Evolutionary conservation across 352 stramenopile species (phyloP).

Genomic region (Globisporangium nunn): DNA sequence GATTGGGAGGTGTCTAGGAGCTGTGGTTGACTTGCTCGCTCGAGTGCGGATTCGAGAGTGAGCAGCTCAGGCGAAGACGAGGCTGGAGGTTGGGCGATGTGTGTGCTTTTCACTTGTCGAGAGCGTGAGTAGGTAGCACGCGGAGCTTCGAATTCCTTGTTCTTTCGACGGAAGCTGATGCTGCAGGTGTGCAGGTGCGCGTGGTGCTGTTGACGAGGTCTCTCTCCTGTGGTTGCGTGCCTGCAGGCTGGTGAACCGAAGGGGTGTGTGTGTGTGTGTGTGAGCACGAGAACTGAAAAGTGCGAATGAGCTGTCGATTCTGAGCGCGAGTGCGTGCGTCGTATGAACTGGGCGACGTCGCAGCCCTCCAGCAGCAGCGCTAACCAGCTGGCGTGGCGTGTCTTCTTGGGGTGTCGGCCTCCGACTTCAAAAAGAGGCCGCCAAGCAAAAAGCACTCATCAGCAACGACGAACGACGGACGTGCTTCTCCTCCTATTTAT

Average conservation of each 20-base stretch:
- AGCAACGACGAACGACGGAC: too few species aligned
- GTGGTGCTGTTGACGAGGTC: neutral
- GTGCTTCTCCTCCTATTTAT: too few species aligned
- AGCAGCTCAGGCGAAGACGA: neutral
- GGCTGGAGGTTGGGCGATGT: neutral
- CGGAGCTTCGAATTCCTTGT: conserved; percentile 2
- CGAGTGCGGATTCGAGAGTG: neutral
- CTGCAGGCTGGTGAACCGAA: too few species aligned
- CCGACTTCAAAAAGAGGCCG: too few species aligned
- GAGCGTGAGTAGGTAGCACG: conserved; percentile 1
- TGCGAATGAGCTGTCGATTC: neutral
- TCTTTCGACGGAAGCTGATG: neutral
- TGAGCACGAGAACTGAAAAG: neutral
- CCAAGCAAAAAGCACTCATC: too few species aligned
- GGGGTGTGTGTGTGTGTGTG: neutral
- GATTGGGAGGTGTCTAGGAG: neutral
- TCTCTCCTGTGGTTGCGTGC: neutral
- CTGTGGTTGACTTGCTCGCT: neutral
- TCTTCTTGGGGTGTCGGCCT: neutral
- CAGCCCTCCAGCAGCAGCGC: neutral
- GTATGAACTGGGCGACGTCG: neutral
- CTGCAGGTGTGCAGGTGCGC: neutral
- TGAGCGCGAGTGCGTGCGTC: too few species aligned
- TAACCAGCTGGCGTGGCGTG: neutral
- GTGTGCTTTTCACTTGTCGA: neutral